Evolutionary conservation across 805 yeast species (phyloP), one percentile per base, ranked within the genome.

Genomic region (Cyberlindnera samutprakarnensis): DNA sequence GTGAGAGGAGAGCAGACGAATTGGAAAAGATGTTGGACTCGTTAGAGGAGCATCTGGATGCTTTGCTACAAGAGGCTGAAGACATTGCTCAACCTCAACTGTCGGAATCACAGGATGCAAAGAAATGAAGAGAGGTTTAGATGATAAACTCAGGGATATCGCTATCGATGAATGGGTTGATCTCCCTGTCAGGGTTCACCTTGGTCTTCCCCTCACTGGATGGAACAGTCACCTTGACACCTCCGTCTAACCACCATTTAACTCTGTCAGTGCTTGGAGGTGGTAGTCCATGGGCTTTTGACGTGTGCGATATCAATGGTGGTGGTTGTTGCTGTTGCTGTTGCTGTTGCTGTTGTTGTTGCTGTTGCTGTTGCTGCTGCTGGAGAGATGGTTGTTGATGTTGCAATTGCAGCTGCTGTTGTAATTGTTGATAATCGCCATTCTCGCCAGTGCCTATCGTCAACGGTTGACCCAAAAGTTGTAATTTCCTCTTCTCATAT

Each of bases 201-300:
- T 14, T 62, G 18, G 75, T 61, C 42, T 58, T 61, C 9, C 53
- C 51, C 4, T 54, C 37, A 26, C 61, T 60, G 6, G 58, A 46
- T 30, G 57, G 56, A 14, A 82, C 64, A 7, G 53, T 52, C 3
- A 90, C 80, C 49, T 79, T 85, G 3, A 37, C 53, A 0, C 92
- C 90, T 9, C 78, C 78, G 11, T 80, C 78, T 13, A 85, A 65
- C 98, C 98, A 92, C 98, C 98, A 92, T 54, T 85, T 84, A 15
- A 68, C 61, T 11, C 64, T 57, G 35, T 84, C 95, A 0, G 92
- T 73, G 36, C 94, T 80, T 12, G 98, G 98, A 1, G 95, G 84
- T 5, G 96, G 96, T 32, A 88, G 63, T 7, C 69, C 70, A 35
- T 47, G 57, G 46, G 37, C 54, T 47, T 54, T 7, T 22, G 21